Base-by-base conservation (phyloP, 2,329 filamentous ascomycete genomes). In the Paradendryphiella salina region DNA sequence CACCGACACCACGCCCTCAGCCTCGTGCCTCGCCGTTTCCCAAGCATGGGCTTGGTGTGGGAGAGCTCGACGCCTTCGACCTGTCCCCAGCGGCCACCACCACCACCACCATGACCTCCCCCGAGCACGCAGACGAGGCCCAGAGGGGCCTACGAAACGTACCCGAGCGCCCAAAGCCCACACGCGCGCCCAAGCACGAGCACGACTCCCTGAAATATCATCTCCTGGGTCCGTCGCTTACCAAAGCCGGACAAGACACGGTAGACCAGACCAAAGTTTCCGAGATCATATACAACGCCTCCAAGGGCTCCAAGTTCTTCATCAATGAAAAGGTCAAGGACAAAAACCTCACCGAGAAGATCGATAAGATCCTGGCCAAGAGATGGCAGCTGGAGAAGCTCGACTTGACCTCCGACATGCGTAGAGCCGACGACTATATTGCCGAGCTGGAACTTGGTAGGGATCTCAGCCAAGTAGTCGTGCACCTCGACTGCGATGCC, bases 201-300 rank as follows among this genome's bases (percentile, higher is more conserved):
- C 81, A 85, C 64, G 78, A 82, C 47, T 91, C 88, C 3, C 80
- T 97, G 48, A 96, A 96, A 67, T 96, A 97, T 72, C 87, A 88
- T 48, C 82, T 97, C 0, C 80, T 97, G 0, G 94, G 94, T 0
- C 93, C 92, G 0, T 96, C 92, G 5, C 77, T 97, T 45, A 93
- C 91, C 17, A 99, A 99, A 73, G 89, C 92, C 23, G 94, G 94
- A 1, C 92, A 97, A 71, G 90, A 96, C 66, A 80, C 84, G 13
- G 93, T 97, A n/a, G 90, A 99, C 65, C 94, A 97, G 75, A 82
- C 82, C 57, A 96, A 94, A 77, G 91, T 99, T 41, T 95, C 92
- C 2, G 92, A 97, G 64, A 87, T 97, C 61, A 99, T 99, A 53
- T 97, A 96, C 76, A 90, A 96, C 72, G 91, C 92, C 9, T 96